A percentile compares a stretch with the other conserved stretches of the same genome.
These are phyloP conservation scores for Pyrenula massariospora DNA, from an alignment of 495 filamentous ascomycete species.

Conservation along the genomic window DNA sequence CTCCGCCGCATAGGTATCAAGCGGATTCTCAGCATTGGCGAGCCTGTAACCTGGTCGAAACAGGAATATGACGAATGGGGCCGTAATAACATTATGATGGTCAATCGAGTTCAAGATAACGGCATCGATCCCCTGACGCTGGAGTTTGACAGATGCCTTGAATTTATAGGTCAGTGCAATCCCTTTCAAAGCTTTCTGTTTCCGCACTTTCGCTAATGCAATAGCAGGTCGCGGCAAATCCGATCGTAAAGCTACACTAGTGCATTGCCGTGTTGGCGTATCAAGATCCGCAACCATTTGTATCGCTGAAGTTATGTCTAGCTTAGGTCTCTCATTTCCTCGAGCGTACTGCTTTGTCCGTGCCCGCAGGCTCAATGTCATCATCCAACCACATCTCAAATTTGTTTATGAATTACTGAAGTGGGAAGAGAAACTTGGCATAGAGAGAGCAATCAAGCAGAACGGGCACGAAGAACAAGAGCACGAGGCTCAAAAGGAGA, in stretches of 20 bases:
- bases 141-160: slow-evolving; percentile 76
- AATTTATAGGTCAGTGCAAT: slow-evolving; percentile 71
- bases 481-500: slow-evolving; percentile 9
- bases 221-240: slow-evolving; percentile 61
- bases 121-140: slow-evolving; percentile 84
- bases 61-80: slow-evolving; percentile 58
- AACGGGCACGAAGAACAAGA: slow-evolving; percentile 24
- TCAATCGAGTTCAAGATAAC: slow-evolving; percentile 88
- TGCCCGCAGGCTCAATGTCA: slow-evolving; percentile 71
- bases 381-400: slow-evolving; percentile 58
- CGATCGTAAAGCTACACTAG: slow-evolving; percentile 74
- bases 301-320: slow-evolving; percentile 93
- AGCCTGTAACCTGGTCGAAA: slow-evolving; percentile 69
- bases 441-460: slow-evolving; percentile 21
- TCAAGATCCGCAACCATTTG: slow-evolving; percentile 93
- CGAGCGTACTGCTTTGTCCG: slow-evolving; percentile 94
- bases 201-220: slow-evolving; percentile 1
- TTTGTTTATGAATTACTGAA: slow-evolving; percentile 72
- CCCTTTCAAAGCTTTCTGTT: slow-evolving; percentile 1
- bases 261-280: slow-evolving; percentile 94
- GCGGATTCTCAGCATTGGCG: slow-evolving; percentile 88
- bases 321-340: slow-evolving; percentile 69
- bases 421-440: slow-evolving; percentile 68
- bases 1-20: slow-evolving; percentile 68
- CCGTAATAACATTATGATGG: slow-evolving; percentile 58